A percentile compares a stretch with the other conserved stretches of the same genome.
Evolutionary conservation across 257 asterid species (phyloP).

Genomic region (Fraxinus excelsior): DNA sequence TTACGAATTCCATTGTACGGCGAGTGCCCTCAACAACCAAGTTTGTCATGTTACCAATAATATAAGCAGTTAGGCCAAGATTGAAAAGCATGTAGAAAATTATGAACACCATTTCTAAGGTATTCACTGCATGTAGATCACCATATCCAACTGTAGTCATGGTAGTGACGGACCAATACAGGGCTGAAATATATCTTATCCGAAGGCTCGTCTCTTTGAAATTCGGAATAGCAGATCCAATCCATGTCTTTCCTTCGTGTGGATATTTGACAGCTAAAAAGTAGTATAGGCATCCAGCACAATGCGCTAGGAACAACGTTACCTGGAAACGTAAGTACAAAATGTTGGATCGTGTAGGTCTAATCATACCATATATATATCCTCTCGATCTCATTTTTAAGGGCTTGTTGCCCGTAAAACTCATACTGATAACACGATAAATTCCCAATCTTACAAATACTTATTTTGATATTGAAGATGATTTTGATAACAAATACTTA

Average conservation of each 20-base stretch:
- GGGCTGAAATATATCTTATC: constrained; percentile 63
- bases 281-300: constrained; percentile 84
- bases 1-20: constrained; percentile 91
- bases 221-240: constrained; percentile 59
- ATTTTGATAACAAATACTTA: constrained; percentile 41
- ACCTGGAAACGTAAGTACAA: constrained; percentile 45
- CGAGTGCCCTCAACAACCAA: constrained; percentile 94
- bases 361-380: neutral
- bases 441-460: too few species aligned
- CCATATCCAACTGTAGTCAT: constrained; percentile 97
- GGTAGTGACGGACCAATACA: constrained; percentile 89
- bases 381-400: neutral
- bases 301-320: constrained; percentile 71
- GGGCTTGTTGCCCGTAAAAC: neutral
- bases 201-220: constrained; percentile 60
- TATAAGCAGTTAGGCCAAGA: constrained; percentile 84
- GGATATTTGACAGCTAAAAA: constrained; percentile 72
- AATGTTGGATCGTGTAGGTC: neutral
- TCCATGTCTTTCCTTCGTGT: constrained; percentile 75
- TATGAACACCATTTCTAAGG: constrained; percentile 79
- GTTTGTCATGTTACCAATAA: constrained; percentile 95
- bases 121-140: constrained; percentile 82
- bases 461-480: neutral
- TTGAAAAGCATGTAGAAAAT: constrained; percentile 80
- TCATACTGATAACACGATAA: neutral